These are phyloP conservation scores for Peronospora destructor DNA, from an alignment of 352 stramenopile genomes.

Conservation along the genomic window DNA sequence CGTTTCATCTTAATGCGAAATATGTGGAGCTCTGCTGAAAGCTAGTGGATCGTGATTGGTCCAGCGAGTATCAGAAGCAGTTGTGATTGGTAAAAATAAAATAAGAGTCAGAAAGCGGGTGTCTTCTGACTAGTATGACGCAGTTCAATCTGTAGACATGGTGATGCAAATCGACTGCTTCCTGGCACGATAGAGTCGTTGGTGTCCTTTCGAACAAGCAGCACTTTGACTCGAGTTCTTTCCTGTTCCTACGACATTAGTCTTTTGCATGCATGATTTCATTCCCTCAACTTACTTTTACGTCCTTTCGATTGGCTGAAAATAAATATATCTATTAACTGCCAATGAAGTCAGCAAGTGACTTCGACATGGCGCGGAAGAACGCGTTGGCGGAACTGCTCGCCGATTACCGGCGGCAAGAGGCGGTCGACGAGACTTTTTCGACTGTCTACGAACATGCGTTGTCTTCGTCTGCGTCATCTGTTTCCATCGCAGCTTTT, in stretches of 20 bases:
- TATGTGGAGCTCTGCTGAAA: not conserved
- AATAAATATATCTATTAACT: slow-evolving; percentile 5
- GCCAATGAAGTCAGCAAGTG: slow-evolving; percentile 23
- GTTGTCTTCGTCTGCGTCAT: not conserved
- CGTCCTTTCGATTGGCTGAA: slow-evolving; percentile 12
- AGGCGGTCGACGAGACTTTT: slow-evolving; percentile 6
- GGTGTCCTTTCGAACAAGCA: too few relatives aligned
- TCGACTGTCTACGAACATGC: not conserved
- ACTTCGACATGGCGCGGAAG: slow-evolving; percentile 24
- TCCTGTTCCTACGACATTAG: too few relatives aligned
- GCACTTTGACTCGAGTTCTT: too few relatives aligned
- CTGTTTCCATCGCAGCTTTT: not conserved
- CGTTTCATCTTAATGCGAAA: slow-evolving; percentile 16
- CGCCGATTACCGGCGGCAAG: slow-evolving; percentile 24
- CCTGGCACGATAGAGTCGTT: too few relatives aligned
- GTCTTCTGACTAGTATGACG: too few relatives aligned
- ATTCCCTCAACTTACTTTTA: not conserved
- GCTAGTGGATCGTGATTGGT: too few relatives aligned
- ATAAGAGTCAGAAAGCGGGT: slow-evolving; percentile 15
- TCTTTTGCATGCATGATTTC: too few relatives aligned
- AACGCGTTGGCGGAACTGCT: slow-evolving; percentile 25
- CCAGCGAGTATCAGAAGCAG: not conserved
- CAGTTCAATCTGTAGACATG: too few relatives aligned
- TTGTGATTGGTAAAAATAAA: slow-evolving; percentile 11
- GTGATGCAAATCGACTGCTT: too few relatives aligned